Evolutionary conservation across 2,329 filamentous ascomycete genomes (phyloP).

Genomic region (Penicillium aurantiogriseum): DNA sequence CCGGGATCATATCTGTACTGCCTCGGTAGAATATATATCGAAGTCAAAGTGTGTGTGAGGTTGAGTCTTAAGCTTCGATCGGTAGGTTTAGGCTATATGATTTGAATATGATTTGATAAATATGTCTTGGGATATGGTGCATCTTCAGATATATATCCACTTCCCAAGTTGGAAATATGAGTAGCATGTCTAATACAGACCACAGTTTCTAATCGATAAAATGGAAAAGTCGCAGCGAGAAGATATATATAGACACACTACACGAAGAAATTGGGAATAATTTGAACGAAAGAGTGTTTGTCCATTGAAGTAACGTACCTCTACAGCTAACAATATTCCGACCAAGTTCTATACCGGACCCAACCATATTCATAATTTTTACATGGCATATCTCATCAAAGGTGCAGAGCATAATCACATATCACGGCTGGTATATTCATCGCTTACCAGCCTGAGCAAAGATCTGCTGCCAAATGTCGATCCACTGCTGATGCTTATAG

Average conservation of each 20-base stretch:
- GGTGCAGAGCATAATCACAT: neutral
- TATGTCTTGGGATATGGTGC: neutral
- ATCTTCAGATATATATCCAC: neutral
- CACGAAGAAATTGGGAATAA: neutral
- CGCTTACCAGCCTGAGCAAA: constrained; percentile 49
- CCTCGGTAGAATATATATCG: neutral
- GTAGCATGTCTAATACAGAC: no score
- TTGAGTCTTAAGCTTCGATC: neutral
- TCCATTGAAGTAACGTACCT: neutral
- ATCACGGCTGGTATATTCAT: constrained; percentile 1
- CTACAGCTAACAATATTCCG: constrained; percentile 4
- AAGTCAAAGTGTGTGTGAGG: neutral
- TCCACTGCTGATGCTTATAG: constrained; percentile 68
- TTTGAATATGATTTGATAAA: neutral
- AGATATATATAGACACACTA: neutral
- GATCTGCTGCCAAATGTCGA: constrained; percentile 70
- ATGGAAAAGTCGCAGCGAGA: neutral
- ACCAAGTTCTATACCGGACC: constrained; percentile 7
- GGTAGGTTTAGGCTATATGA: neutral
- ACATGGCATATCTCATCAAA: constrained; percentile 16
- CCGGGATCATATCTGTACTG: neutral
- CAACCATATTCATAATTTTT: constrained; percentile 10
- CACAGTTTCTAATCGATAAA: neutral
- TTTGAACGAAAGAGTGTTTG: neutral
- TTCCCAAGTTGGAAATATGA: no score